Base-by-base conservation (phyloP, 345 rosid genomes). In the Lumnitzera littorea region DNA sequence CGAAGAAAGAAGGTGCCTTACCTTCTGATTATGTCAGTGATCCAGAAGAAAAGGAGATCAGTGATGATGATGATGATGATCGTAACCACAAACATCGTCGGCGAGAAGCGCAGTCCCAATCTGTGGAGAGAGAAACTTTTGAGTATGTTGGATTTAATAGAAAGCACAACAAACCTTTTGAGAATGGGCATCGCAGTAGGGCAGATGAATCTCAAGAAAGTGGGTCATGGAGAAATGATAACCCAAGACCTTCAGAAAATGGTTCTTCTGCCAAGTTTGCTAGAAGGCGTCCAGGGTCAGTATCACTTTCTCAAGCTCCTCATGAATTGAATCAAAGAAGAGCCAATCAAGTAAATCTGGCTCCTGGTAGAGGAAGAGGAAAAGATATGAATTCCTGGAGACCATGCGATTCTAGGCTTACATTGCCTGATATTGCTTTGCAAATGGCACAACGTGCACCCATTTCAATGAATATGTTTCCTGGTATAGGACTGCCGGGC, bases 21-120 rank as follows among this genome's bases (percentile, higher is more conserved):
- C 74, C 96, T 51, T 74, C 83, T 24, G 87, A 88, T 62, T 87
- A 87, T 61, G 66, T 62, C 54, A 83, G 84, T 76, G 95, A 83
- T 65, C 97, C 89, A 23, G 89, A 88, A 68, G 43, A 36, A 36
- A 87, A 84, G 78, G 99, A 94, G 80, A 73, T 94, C 59, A 94
- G 96, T 54, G 99, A 94, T 62, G 97, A 94, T 51, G 99, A 94
- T 62, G 99, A 94, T 41, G 99, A 94, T 71, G 96, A 91, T 65
- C 91, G 95, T 76, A 92, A 94, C 77, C 96, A 90, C 75, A 92
- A 94, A 71, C 99, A 91, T 70, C 95, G 97, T 48, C 78, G 89
- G 67, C 67, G 78, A 56, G 99, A 86, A 61, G 63, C 82, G 11
- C 83, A 68, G 51, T 80, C 96, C 66, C 85, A 83, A 51, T 86